Evolutionary conservation across 805 yeast genomes (phyloP).

Genomic region (Suhomyces canberraensis): DNA sequence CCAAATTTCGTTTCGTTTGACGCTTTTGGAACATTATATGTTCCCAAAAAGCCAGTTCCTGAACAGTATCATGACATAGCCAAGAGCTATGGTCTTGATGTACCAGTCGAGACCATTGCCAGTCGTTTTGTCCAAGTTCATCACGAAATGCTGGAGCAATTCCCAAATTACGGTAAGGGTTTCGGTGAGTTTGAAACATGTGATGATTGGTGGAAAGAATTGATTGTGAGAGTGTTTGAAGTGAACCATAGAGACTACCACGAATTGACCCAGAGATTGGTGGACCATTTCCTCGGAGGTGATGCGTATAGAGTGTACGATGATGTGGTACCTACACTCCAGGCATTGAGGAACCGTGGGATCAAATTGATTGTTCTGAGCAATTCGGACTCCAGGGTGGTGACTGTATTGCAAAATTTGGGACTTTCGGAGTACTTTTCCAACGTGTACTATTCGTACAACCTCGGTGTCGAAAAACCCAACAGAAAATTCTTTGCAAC

Average conservation of each 20-base stretch:
- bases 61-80: conserved; percentile 54
- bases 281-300: conserved; percentile 45
- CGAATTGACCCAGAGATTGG: conserved; percentile 43
- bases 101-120: conserved; percentile 22
- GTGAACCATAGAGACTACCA: conserved; percentile 28
- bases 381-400: conserved; percentile 61
- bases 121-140: conserved; percentile 30
- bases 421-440: conserved; percentile 42
- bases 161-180: conserved; percentile 64
- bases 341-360: conserved; percentile 24
- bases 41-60: conserved; percentile 52
- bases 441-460: conserved; percentile 52
- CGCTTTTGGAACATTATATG: conserved; percentile 64
- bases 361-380: conserved; percentile 47
- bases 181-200: conserved; percentile 16
- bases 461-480: conserved; percentile 55
- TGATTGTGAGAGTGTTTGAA: conserved; percentile 44
- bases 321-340: conserved; percentile 51
- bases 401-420: conserved; percentile 44
- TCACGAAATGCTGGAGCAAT: conserved; percentile 30
- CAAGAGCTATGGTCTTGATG: conserved; percentile 39
- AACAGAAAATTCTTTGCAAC: conserved; percentile 43
- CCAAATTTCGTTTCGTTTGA: conserved; percentile 60
- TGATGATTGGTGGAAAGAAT: conserved; percentile 57
- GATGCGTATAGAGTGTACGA: conserved; percentile 52